Base-by-base conservation (phyloP, 768 basidiomycete genomes). In the Psilocybe cyanescens region DNA sequence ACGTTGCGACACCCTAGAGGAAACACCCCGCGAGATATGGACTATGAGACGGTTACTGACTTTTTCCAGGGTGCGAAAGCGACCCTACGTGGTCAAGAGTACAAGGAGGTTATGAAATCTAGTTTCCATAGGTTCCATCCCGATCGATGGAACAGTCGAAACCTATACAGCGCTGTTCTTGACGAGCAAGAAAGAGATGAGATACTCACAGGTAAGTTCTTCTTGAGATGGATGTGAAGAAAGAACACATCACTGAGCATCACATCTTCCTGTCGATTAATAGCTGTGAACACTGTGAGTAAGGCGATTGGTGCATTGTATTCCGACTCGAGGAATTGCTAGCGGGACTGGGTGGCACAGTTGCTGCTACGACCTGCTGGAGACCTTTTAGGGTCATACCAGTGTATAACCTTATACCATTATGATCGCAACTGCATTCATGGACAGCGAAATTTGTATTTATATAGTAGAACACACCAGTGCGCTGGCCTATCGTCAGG, bases 71-170 rank as follows among this genome's bases (percentile, higher is more conserved):
- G 78, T 4, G 80, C 87, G 29, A 79, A 77, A 65, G 61, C 65
- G 16, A 79, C 82, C 47, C 81, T 91, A 80, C 80, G 84, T 24
- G 57, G 72, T 16, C 84, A 87, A 70, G 88, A 90, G 52, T 92
- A 84, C 74, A 86, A 82, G 68, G 71, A 70, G 1, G 81, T 93
- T 58, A 80, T 94, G 3, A 84, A 90, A 74, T 86, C 85, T 68
- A 89, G 87, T 66, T 84, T 92, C 67, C 81, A 85, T 44, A 76
- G 91, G 55, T 94, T 92, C 71, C 93, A 93, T 66, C 90, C 91
- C 1, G 92, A 94, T 72, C 77, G 89, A 61, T 95, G 91, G 92
- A 79, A 86, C 46, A 86, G 88, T 31, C 79, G 88, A 45, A 84
- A 84, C 30, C 74, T 93, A 37, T 78, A 90, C 68, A 77, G 78